A percentile compares a stretch with the other conserved stretches of the same genome.
phyloP scores from a whole-genome alignment of 2,329 filamentous ascomycete species.

The Eutypa lata region DNA sequence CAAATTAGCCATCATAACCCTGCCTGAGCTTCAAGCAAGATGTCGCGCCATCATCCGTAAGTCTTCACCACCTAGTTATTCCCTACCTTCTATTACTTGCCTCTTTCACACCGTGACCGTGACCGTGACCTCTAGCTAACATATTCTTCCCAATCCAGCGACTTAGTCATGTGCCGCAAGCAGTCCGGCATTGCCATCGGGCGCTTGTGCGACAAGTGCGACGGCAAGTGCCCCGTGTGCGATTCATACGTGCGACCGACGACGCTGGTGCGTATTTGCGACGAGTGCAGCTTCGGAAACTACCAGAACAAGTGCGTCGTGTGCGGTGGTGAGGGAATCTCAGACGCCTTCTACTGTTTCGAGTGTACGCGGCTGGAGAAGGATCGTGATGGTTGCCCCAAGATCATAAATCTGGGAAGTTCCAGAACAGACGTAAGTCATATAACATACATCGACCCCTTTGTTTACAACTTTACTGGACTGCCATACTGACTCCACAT shows the following conservation, averaged over 20 bases:
- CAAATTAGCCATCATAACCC: too few species aligned
- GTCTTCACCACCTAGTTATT: conserved; percentile 28
- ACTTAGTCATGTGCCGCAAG: conserved; percentile 99
- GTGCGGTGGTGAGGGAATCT: conserved; percentile 96
- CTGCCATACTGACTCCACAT: conserved; percentile 21
- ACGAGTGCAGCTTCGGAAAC: conserved; percentile 99
- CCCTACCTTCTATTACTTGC: conserved; percentile 5
- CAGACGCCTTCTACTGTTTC: conserved; percentile 98
- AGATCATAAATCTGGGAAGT: conserved; percentile 98
- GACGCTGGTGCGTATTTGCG: conserved; percentile 95
- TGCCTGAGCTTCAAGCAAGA: conserved; percentile 8
- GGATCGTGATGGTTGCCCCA: conserved; percentile 94
- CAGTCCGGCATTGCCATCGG: conserved; percentile 96
- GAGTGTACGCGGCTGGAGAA: conserved; percentile 97
- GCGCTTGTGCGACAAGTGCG: conserved; percentile 98
- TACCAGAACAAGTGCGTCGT: conserved; percentile 99
- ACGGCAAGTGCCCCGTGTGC: conserved; percentile 98
- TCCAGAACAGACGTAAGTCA: conserved; percentile 81
- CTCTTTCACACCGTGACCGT: conserved; percentile 3
- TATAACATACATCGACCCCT: not conserved
- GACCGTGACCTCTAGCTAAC: conserved; percentile 22
- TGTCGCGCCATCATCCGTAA: conserved; percentile 32
- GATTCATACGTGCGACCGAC: conserved; percentile 98
- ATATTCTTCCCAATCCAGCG: conserved; percentile 45
- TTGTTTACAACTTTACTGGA: not conserved